phyloP scores from a whole-genome alignment of 768 basidiomycete species.

The Serpula lacrymans region DNA sequence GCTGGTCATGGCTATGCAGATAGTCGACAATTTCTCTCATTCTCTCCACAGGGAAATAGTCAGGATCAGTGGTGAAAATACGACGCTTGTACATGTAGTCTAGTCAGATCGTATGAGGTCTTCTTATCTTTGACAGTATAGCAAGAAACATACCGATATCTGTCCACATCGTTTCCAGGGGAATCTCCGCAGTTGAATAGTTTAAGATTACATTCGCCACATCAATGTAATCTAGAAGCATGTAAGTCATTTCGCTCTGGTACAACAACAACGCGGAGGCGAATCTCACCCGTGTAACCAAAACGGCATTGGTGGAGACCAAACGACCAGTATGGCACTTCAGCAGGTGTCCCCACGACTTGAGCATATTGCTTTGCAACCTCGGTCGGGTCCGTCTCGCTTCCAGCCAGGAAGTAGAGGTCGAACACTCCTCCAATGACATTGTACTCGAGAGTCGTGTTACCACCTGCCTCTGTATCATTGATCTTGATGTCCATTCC shows the following conservation, averaged over 20 bases:
- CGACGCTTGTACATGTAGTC: slow-evolving; percentile 70
- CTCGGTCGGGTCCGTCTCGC: slow-evolving; percentile 51
- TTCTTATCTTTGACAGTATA: too few species aligned
- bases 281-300: slow-evolving; percentile 52
- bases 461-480: slow-evolving; percentile 28
- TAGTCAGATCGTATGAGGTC: slow-evolving; percentile 13
- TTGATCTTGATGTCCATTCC: slow-evolving; percentile 77
- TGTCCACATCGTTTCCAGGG: slow-evolving; percentile 78
- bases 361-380: slow-evolving; percentile 69
- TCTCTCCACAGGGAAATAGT: slow-evolving; percentile 59
- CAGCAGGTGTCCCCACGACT: slow-evolving; percentile 61
- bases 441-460: slow-evolving; percentile 63
- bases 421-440: slow-evolving; percentile 75
- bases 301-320: slow-evolving; percentile 73
- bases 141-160: slow-evolving; percentile 51
- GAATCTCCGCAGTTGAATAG: slow-evolving; percentile 59
- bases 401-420: slow-evolving; percentile 76
- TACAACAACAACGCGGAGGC: not conserved
- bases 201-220: slow-evolving; percentile 60
- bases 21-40: slow-evolving; percentile 66
- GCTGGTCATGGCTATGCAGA: slow-evolving; percentile 58
- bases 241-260: too few species aligned
- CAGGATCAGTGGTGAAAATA: slow-evolving; percentile 65
- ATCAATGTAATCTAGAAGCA: slow-evolving; percentile 50
- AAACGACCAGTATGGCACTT: slow-evolving; percentile 74